Evolutionary conservation across 768 basidiomycete species (phyloP), one percentile per base, ranked within the genome.

Genomic region (Suillus variegatus): DNA sequence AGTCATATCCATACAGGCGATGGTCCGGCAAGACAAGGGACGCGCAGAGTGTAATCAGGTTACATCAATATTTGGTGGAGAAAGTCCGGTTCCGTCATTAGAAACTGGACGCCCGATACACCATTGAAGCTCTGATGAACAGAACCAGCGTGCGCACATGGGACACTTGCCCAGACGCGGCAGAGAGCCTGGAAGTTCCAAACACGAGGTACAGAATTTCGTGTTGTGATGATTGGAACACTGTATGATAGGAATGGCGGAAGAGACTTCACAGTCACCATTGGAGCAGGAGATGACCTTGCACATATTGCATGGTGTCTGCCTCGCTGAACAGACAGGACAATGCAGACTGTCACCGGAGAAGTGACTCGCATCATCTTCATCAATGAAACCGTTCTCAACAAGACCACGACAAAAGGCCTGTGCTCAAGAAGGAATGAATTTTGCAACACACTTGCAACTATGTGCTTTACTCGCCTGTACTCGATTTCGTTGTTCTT

Each of bases 11-110:
- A 20, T 20, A 28, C 61, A 64, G 5, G 57, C 22, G 22, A 12
- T 20, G 3, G 25, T 20, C 2, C 5, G 13, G 64, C 64, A 64
- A 14, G 64, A 35, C 12, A 51, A 9, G 4, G 44, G 40, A 20
- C 40, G 62, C 10, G 43, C 28, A n/a, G 64, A 12, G 44, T 64
- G 64, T 64, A 25, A 35, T 16, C 61, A 43, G 41, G 44, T 46
- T n/a, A 22, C 14, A 35, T 16, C 32, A 1, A n/a, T 35, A 47
- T 8, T 64, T 9, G 32, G 13, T 40, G 64, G 6, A 10, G 64
- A 64, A 20, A 5, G 62, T 16, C 13, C 28, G 40, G 28, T 8
- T 25, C 4, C 14, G 35, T 51, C 25, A 14, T 51, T 51, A 25
- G 7, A 32, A 32, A 38, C 9, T 28, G 60, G 64, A 10, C 62